Conservation (phyloP, 176 grass and related monocot species). For the Calamus simplicifolius region DNA sequence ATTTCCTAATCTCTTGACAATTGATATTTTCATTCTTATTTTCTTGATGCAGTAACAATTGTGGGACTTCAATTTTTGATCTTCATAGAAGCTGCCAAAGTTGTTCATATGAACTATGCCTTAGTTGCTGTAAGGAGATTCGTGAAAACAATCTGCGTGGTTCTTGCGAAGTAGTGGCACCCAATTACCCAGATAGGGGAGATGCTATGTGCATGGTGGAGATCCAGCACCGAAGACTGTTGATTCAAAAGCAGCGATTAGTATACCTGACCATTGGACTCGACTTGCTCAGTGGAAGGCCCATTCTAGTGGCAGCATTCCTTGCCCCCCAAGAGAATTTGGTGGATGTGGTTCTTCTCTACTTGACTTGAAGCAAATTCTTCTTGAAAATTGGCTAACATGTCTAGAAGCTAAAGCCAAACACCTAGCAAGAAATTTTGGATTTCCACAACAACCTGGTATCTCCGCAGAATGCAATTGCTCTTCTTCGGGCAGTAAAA, state of each 20-base stretch:
- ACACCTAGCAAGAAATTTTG: too few species aligned
- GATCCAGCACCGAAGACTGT: constrained; percentile 5
- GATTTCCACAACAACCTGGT: too few species aligned
- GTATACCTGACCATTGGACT: constrained; percentile 17
- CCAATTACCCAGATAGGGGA: constrained; percentile 25
- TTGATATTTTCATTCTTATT: constrained; percentile 3
- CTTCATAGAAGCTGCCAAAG: constrained; percentile 55
- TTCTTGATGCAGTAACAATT: constrained; percentile 46
- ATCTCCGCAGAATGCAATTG: too few species aligned
- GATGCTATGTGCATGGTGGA: constrained; percentile 53
- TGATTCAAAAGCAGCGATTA: neutral
- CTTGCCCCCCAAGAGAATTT: too few species aligned
- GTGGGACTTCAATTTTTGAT: constrained; percentile 64
- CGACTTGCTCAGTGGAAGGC: constrained; percentile 26
- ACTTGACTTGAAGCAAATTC: too few species aligned
- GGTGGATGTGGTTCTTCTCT: too few species aligned
- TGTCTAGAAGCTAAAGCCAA: too few species aligned
- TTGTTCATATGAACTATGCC: constrained; percentile 65
- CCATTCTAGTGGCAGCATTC: too few species aligned
- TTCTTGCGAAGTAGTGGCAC: constrained; percentile 16
- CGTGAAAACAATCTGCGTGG: constrained; percentile 17
- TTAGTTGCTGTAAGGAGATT: constrained; percentile 58
- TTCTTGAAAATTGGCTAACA: too few species aligned
- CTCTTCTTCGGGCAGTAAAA: too few species aligned
- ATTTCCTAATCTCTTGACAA: too few species aligned